Base-by-base conservation (phyloP, 148 eudicot species). In the Fagopyrum tataricum region DNA sequence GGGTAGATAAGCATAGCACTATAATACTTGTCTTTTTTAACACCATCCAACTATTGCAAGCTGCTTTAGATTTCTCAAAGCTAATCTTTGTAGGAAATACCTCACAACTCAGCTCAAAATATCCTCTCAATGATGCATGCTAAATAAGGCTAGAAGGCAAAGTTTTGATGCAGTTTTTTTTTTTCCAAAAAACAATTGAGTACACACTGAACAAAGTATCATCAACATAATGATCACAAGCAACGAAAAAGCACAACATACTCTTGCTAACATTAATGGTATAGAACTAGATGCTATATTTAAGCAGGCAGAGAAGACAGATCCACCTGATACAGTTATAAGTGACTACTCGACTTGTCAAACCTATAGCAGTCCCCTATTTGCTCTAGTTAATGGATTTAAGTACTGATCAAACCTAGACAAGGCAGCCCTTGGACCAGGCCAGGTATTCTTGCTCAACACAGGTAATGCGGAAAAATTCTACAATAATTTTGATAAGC, bases 81-180 rank as follows among this genome's bases (percentile, higher is more conserved):
- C 49, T 46, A 46, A n/a, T n/a, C 49, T 13, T 7, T 46, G 49
- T 46, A 46, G 49, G 13, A 46, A 46, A 46, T 46, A 46, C 13
- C 10, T 46, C 10, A 46, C 49, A 46, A 46, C 2, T 46, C 10
- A 46, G 12, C 49, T 13, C 49, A 10, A 46, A 10, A 46, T 46
- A 46, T 13, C 49, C 49, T 46, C 49, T 46, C 49, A 46, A 46
- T 46, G 66, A 51, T 44, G n/a, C n/a, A n/a, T n/a, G n/a, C n/a
- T n/a, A n/a, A n/a, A n/a, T n/a, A 48, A 56, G 67, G 24, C 51
- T 44, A 66, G 49, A 46, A 46, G 49, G 49, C 49, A 46, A 46
- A 46, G 13, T 13, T 46, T 31, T 3, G 37, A 31, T 3, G 37
- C 37, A 31, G 37, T 31, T 31, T 2, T 31, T 31, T 31, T 31